Evolutionary conservation across 2,329 filamentous ascomycete genomes (phyloP), one percentile per base, ranked within the genome.

Genomic region (Botrytis galanthina): DNA sequence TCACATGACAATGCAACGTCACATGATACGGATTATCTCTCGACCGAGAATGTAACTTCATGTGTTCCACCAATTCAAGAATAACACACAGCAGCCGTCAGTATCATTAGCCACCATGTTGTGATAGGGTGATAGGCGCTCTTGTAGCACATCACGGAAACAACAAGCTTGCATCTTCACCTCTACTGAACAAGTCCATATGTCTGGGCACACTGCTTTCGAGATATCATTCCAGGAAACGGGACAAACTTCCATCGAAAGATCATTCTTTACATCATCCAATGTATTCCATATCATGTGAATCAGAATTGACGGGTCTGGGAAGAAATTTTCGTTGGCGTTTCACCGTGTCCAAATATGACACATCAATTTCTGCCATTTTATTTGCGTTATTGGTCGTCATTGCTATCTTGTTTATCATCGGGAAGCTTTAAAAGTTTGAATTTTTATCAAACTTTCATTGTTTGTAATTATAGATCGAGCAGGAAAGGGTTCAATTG

Each of bases 11-110:
- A 2, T 32, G 3, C 2, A 5, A 3, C 0, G 39, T 68, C 64
- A 68, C 64, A 68, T 68, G 64, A 54, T 68, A 22, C 66, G 66
- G 48, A 68, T 57, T 37, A 68, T 68, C 66, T 57, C 48, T n/a
- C 26, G 9, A 68, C 66, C 66, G 66, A 68, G 10, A 32, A 22
- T 68, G 66, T 22, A 68, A 57, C 35, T 37, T 68, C n/a, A 29
- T 42, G 22, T 6, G 22, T 37, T 51, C 32, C 63, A 37, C 32
- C 22, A 46, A 57, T 32, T 42, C 16, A 37, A 68, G 14, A n/a
- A 32, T 3, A 57, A 29, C 26, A 57, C 16, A 57, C 35, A 32
- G 22, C 64, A 67, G 44, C 22, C 32, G 35, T 39, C 51, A 1
- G 3, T 29, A 57, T 57, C 7, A 35, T 20, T 46, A 44, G 37